Evolutionary conservation across 2,329 filamentous ascomycete genomes (phyloP).

Genomic region (Nothomitra cinnamomea): DNA sequence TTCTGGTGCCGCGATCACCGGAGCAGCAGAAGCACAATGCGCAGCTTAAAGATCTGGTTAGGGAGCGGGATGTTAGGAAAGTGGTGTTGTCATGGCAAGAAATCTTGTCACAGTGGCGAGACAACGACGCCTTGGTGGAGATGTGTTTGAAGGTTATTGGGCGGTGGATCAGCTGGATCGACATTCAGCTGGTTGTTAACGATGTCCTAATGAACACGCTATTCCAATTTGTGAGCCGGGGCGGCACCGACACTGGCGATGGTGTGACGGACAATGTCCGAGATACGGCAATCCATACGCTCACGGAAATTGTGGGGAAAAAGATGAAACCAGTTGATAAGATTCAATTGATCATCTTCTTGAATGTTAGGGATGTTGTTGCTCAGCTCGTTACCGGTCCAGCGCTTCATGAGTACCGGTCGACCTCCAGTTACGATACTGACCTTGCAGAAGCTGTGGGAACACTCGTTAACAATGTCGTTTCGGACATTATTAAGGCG

Average conservation of each 20-base stretch:
- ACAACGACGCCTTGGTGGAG: conserved; percentile 55
- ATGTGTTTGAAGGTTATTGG: conserved; percentile 83
- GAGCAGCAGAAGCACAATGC: conserved; percentile 73
- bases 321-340: conserved; percentile 95
- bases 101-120: conserved; percentile 61
- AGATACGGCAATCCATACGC: conserved; percentile 81
- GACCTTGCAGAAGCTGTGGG: conserved; percentile 91
- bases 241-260: conserved; percentile 39
- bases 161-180: conserved; percentile 98
- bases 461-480: conserved; percentile 81
- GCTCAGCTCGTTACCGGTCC: conserved; percentile 72
- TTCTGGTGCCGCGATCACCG: conserved; percentile 61
- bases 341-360: conserved; percentile 78
- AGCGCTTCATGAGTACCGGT: conserved; percentile 59
- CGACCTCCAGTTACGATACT: conserved; percentile 78
- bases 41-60: conserved; percentile 78
- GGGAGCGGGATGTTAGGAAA: conserved; percentile 73
- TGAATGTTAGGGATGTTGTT: conserved; percentile 75
- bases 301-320: conserved; percentile 92
- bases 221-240: conserved; percentile 71
- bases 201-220: conserved; percentile 71
- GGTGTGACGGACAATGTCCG: conserved; percentile 51
- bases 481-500: conserved; percentile 73
- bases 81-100: conserved; percentile 85
- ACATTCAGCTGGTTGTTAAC: conserved; percentile 86